These are phyloP conservation scores for Penicillium riverlandense DNA, from an alignment of 495 filamentous ascomycete species.

Conservation along the genomic window DNA sequence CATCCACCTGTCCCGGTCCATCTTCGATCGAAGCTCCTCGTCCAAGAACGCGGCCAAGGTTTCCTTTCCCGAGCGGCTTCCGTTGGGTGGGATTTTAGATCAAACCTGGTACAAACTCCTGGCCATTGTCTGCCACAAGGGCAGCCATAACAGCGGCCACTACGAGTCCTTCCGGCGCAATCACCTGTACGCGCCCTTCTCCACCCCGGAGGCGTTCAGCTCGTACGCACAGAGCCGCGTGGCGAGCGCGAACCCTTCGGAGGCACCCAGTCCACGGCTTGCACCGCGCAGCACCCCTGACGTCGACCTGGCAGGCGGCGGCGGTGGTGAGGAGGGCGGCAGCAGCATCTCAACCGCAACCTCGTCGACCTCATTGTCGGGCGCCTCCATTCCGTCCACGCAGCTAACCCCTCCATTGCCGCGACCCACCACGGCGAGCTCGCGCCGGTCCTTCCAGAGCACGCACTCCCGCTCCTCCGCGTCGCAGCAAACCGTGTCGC, in stretches of 20 bases:
- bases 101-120: slow-evolving; percentile 78
- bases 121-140: slow-evolving; percentile 87
- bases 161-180: slow-evolving; percentile 97
- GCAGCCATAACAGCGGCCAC: slow-evolving; percentile 91
- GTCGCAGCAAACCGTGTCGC: slow-evolving; percentile 17
- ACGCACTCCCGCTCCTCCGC: slow-evolving; percentile 24
- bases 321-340: background rate
- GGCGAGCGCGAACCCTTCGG: slow-evolving; percentile 40
- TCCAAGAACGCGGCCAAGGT: slow-evolving; percentile 94
- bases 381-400: slow-evolving; percentile 18
- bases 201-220: slow-evolving; percentile 72
- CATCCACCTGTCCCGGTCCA: slow-evolving; percentile 87
- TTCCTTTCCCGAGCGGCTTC: slow-evolving; percentile 75
- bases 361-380: slow-evolving; percentile 37
- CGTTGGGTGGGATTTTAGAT: slow-evolving; percentile 71
- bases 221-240: slow-evolving; percentile 56
- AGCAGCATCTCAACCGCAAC: slow-evolving; percentile 27
- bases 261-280: slow-evolving; percentile 34
- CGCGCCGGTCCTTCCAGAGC: slow-evolving; percentile 31
- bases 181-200: slow-evolving; percentile 64
- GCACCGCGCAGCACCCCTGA: slow-evolving; percentile 22
- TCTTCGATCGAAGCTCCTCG: slow-evolving; percentile 72
- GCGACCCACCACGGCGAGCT: slow-evolving; percentile 32
- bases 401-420: slow-evolving; percentile 24
- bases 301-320: background rate